phyloP scores from a whole-genome alignment of 768 basidiomycete genomes.

The Grammothele lineata region DNA sequence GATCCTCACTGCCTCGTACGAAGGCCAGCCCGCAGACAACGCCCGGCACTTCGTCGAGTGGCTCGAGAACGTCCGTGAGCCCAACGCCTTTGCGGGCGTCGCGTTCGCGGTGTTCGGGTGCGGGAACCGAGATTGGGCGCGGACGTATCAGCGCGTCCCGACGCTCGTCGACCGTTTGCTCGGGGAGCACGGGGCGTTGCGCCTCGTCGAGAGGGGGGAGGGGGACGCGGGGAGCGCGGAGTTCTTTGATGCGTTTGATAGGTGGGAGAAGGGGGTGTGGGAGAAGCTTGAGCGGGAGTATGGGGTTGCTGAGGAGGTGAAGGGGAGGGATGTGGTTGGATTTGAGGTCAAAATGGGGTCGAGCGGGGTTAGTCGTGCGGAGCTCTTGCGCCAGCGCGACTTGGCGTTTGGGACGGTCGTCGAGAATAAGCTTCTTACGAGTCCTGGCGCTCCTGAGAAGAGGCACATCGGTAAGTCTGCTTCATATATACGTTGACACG shows the following conservation, averaged over 20 bases:
- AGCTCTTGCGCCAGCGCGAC: conserved; percentile 33
- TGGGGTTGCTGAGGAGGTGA: conserved; percentile 10
- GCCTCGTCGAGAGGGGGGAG: conserved; percentile 34
- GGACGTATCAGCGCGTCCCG: conserved; percentile 45
- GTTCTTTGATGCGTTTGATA: conserved; percentile 43
- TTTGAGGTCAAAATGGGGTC: conserved; percentile 30
- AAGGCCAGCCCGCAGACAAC: conserved; percentile 47
- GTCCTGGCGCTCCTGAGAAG: conserved; percentile 33
- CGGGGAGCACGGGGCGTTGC: conserved; percentile 29
- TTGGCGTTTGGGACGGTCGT: conserved; percentile 35
- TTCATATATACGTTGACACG: too few species aligned
- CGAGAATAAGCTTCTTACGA: conserved; percentile 35
- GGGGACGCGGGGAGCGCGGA: conserved; percentile 38
- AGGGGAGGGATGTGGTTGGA: conserved; percentile 12
- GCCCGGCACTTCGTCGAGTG: conserved; percentile 41
- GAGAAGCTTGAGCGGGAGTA: conserved; percentile 22
- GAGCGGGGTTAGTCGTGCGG: conserved; percentile 29
- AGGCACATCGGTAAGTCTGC: conserved; percentile 36
- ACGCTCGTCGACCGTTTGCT: conserved; percentile 34
- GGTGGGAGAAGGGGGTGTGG: conserved; percentile 38
- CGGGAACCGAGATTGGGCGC: conserved; percentile 45
- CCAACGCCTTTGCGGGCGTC: conserved; percentile 25
- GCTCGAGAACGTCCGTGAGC: conserved; percentile 28
- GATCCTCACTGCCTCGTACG: conserved; percentile 44
- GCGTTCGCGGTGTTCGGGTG: conserved; percentile 45